Conservation (phyloP, 2,329 filamentous ascomycete species). For the Trichoderma semiorbis region DNA sequence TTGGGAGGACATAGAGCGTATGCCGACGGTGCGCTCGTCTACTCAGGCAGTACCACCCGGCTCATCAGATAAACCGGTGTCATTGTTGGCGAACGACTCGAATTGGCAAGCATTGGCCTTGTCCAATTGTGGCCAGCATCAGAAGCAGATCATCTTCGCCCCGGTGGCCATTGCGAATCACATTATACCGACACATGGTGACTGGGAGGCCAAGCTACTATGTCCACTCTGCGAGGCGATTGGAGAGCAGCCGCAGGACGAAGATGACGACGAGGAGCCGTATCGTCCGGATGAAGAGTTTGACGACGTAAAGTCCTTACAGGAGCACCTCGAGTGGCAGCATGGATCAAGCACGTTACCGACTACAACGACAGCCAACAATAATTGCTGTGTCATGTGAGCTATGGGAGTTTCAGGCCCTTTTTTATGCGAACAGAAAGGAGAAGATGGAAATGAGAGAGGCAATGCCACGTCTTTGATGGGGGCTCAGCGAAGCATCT, state of each 20-base stretch:
- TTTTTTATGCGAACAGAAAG: neutral
- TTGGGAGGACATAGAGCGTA: conserved; percentile 53
- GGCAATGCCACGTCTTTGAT: conserved; percentile 10
- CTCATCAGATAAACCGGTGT: conserved; percentile 14
- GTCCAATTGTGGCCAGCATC: conserved; percentile 37
- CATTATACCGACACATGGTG: conserved; percentile 45
- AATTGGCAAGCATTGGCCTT: conserved; percentile 53
- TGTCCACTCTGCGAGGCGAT: conserved; percentile 58
- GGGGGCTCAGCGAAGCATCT: conserved; percentile 10
- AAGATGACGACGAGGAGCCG: conserved; percentile 50
- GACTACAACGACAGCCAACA: conserved; percentile 20
- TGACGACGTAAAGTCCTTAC: conserved; percentile 46
- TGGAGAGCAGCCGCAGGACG: conserved; percentile 39
- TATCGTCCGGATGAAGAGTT: conserved; percentile 50
- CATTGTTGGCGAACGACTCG: conserved; percentile 27
- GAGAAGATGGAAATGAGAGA: neutral
- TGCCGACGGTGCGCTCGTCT: conserved; percentile 45
- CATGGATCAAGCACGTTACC: conserved; percentile 42
- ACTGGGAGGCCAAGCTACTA: conserved; percentile 50
- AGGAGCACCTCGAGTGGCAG: conserved; percentile 56
- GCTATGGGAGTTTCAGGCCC: neutral
- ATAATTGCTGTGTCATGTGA: conserved; percentile 46
- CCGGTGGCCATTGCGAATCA: conserved; percentile 58
- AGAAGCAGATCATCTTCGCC: conserved; percentile 54
- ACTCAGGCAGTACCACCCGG: conserved; percentile 30